A percentile compares a stretch with the other conserved stretches of the same genome.
Evolutionary conservation across 495 filamentous ascomycete species (phyloP).

Genomic region (Immersiella caudata): DNA sequence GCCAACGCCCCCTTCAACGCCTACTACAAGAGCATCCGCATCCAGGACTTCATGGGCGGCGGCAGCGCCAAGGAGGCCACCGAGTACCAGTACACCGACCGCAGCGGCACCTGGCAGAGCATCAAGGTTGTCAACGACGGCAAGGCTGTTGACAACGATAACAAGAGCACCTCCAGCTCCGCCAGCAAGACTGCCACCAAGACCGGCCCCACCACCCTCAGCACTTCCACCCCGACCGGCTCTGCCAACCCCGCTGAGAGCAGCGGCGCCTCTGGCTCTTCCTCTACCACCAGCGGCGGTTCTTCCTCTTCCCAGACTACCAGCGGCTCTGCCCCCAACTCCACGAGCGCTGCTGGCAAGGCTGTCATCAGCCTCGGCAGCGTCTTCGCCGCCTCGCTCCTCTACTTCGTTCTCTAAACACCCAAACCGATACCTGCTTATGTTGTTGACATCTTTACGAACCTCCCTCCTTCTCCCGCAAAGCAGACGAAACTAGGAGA

Average conservation of each 20-base stretch:
- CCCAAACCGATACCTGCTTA: neutral
- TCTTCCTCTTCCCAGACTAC: constrained; percentile 16
- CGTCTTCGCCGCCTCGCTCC: constrained; percentile 31
- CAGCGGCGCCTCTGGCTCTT: constrained; percentile 9
- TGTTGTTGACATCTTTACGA: constrained; percentile 8
- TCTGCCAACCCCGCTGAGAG: constrained; percentile 23
- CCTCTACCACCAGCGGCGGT: constrained; percentile 19
- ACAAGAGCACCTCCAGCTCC: constrained; percentile 29
- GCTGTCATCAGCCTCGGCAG: constrained; percentile 23
- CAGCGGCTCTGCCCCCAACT: constrained; percentile 11
- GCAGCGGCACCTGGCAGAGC: constrained; percentile 72
- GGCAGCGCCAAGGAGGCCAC: constrained; percentile 56
- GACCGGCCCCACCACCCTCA: constrained; percentile 25
- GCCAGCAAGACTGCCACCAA: constrained; percentile 28
- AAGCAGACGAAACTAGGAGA: neutral
- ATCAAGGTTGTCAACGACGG: constrained; percentile 75
- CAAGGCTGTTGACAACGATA: constrained; percentile 63
- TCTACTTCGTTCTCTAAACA: constrained; percentile 37
- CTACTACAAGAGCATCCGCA: constrained; percentile 77
- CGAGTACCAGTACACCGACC: constrained; percentile 75
- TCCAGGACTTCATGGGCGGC: constrained; percentile 88
- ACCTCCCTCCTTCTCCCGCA: neutral
- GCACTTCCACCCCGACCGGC: constrained; percentile 9
- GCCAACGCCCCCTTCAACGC: constrained; percentile 76
- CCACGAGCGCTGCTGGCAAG: constrained; percentile 32